These are phyloP conservation scores for Mortierella alpina DNA, from an alignment of 192 early-diverging fungal genomes.

Conservation along the genomic window DNA sequence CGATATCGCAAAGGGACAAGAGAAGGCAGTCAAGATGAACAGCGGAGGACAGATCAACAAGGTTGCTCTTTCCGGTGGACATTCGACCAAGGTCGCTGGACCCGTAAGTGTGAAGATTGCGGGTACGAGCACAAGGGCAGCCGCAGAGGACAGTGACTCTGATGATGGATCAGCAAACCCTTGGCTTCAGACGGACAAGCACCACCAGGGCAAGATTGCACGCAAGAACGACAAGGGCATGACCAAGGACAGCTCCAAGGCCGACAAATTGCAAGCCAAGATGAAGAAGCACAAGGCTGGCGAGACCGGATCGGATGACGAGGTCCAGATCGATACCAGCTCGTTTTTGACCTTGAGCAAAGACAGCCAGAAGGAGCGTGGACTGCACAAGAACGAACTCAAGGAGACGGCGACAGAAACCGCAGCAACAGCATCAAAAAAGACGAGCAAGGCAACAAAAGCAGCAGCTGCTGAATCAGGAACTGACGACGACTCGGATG, in stretches of 20 bases:
- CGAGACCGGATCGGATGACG: slow-evolving; percentile 59
- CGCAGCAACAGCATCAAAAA: slow-evolving; percentile 16
- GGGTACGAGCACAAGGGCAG: slow-evolving; percentile 21
- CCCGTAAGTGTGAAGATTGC: slow-evolving; percentile 60
- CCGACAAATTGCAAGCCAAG: slow-evolving; percentile 74
- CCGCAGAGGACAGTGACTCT: slow-evolving; percentile 11
- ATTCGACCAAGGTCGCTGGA: slow-evolving; percentile 68
- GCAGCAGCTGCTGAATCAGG: slow-evolving; percentile 12
- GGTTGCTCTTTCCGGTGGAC: slow-evolving; percentile 61
- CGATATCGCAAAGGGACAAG: not conserved
- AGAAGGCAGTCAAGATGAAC: slow-evolving; percentile 61
- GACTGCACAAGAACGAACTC: slow-evolving; percentile 29
- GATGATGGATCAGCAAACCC: slow-evolving; percentile 71
- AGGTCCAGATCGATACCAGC: slow-evolving; percentile 77
- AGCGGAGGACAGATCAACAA: slow-evolving; percentile 61
- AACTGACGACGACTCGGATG: slow-evolving; percentile 53
- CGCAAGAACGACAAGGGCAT: slow-evolving; percentile 65
- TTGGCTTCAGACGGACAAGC: slow-evolving; percentile 75
- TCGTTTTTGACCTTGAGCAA: slow-evolving; percentile 69
- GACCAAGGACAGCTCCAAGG: slow-evolving; percentile 65
- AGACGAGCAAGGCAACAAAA: slow-evolving; percentile 12
- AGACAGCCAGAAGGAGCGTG: slow-evolving; percentile 46
- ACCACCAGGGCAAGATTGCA: slow-evolving; percentile 59
- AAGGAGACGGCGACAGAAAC: not conserved
- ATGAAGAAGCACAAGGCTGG: slow-evolving; percentile 69